Base-by-base conservation (phyloP, 2,329 filamentous ascomycete genomes). In the Metarhizium humberi region DNA sequence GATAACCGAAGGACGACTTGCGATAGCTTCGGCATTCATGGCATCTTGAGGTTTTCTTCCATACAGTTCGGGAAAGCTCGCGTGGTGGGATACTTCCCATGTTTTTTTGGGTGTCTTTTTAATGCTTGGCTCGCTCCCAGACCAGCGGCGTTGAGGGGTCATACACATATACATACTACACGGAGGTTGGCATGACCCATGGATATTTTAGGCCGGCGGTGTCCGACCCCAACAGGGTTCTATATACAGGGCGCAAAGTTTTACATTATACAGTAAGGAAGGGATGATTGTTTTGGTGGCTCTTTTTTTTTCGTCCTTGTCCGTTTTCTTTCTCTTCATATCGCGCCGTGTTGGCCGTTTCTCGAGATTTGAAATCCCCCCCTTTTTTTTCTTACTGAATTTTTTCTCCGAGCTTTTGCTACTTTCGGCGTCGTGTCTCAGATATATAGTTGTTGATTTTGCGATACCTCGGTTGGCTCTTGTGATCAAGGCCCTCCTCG, bases 401-500 rank as follows among this genome's bases (percentile, higher is more conserved):
- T 20, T 20, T 18, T 18, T 3, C 6, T 34, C 20, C 2, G n/a
- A 45, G 6, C n/a, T 45, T 11, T 29, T 51, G 14, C 11, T 20
- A 6, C 43, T 34, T 29, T 47, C 49, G 18, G 34, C 34, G 49
- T 34, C 20, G n/a, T 16, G n/a, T 48, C 36, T 52, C 47, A 53
- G 40, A 47, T 54, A 51, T 36, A 46, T 32, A 46, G 45, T 32
- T 56, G 43, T 50, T 51, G 50, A 46, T 34, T 56, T 52, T 57
- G 54, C 52, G 59, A 60, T 60, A 58, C 59, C 59, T 59, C 51
- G 56, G 59, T 38, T 47, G 57, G 58, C 54, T 55, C 55, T 58
- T 51, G n/a, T 47, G 52, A 30, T 50, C 53, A 57, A 53, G 52
- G 42, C 47, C 50, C 6, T 38, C 42, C 54, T 56, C 50, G 53